phyloP scores from a whole-genome alignment of 352 stramenopile species.

The Peronosclerospora sorghi region DNA sequence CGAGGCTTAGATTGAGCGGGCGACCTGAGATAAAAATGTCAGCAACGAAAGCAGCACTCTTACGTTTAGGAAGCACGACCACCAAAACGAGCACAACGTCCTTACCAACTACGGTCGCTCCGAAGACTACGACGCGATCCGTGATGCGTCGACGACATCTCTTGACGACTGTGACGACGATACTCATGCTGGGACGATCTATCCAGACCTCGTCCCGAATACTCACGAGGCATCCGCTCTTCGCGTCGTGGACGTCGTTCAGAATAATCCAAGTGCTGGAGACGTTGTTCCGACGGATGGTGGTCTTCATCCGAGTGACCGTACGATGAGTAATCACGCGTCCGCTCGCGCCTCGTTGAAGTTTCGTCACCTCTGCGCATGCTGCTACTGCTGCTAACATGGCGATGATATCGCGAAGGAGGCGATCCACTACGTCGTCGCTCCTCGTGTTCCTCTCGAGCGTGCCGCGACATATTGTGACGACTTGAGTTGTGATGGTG shows the following conservation, averaged over 20 bases:
- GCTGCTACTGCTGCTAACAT: constrained; percentile 19
- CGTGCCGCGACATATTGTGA: constrained; percentile 20
- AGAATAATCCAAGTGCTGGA: constrained; percentile 6
- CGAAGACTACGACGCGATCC: constrained; percentile 16
- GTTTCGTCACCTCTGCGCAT: constrained; percentile 16
- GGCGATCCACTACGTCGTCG: constrained; percentile 15
- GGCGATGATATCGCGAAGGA: constrained; percentile 10
- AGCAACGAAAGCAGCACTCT: not conserved
- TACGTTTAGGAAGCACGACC: constrained; percentile 1
- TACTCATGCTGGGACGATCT: constrained; percentile 14
- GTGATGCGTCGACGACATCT: constrained; percentile 15
- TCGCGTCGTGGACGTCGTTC: constrained; percentile 12
- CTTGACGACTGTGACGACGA: constrained; percentile 17
- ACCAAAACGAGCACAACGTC: not conserved
- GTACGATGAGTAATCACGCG: constrained; percentile 14
- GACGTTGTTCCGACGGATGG: constrained; percentile 9
- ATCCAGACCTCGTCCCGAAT: constrained; percentile 11
- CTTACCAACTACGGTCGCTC: constrained; percentile 23
- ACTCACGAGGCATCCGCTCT: constrained; percentile 14
- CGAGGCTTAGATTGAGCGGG: constrained; percentile 14
- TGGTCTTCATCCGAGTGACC: constrained; percentile 12
- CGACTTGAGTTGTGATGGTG: constrained; percentile 19
- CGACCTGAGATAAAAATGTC: constrained; percentile 10
- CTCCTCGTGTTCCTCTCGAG: constrained; percentile 12
- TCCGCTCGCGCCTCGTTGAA: constrained; percentile 8